phyloP scores from a whole-genome alignment of 148 eudicot genomes.

The Rhododendron griersonianum region DNA sequence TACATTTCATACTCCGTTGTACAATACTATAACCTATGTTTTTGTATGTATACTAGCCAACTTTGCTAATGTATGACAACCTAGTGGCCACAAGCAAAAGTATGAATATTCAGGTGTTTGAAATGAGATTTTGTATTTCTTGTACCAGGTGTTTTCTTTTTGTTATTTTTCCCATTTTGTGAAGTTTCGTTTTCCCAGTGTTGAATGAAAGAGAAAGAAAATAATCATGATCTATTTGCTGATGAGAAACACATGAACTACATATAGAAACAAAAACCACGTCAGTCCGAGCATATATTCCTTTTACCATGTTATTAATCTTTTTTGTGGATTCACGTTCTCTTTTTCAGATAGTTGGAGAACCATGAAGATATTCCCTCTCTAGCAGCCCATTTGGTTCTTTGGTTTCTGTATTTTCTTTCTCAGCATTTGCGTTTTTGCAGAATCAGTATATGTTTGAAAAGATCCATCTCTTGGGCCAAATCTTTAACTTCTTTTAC shows the following conservation, averaged over 20 bases:
- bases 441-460: neutral
- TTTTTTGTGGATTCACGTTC: too few species aligned
- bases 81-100: neutral
- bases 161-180: too few species aligned
- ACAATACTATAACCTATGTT: neutral
- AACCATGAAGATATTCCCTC: neutral
- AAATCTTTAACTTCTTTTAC: too few species aligned
- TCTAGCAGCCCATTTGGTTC: neutral
- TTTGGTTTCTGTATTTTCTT: neutral
- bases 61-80: neutral
- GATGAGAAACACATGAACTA: too few species aligned
- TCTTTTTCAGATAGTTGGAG: too few species aligned
- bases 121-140: neutral
- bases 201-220: too few species aligned
- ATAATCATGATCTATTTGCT: too few species aligned
- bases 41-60: neutral
- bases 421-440: neutral
- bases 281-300: too few species aligned
- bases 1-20: neutral
- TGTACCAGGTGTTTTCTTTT: neutral
- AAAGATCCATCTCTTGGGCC: neutral
- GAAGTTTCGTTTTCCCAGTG: too few species aligned
- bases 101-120: neutral
- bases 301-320: too few species aligned
- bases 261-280: too few species aligned